These are phyloP conservation scores for Amyloporia xantha DNA, from an alignment of 768 basidiomycete species.

Conservation along the genomic window DNA sequence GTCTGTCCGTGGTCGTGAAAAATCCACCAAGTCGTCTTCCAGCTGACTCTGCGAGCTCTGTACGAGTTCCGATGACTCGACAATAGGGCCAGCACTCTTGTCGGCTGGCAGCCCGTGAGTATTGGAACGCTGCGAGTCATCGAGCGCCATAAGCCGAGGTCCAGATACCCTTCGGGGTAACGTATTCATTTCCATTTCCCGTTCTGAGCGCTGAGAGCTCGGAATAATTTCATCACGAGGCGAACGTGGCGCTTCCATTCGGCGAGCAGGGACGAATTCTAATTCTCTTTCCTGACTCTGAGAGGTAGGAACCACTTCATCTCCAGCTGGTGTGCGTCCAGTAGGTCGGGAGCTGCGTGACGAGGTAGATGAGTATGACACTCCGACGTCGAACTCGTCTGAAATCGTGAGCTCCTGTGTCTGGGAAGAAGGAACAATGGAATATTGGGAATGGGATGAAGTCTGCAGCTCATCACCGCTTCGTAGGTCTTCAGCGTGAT, in stretches of 20 bases:
- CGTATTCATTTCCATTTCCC: not conserved
- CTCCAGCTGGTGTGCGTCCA: not conserved
- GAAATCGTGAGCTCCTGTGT: conserved; percentile 11
- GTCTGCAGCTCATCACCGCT: no score
- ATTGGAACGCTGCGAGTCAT: no score
- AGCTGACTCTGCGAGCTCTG: not conserved
- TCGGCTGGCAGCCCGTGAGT: no score
- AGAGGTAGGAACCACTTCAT: conserved; percentile 14
- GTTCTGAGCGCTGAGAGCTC: not conserved
- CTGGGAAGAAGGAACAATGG: conserved; percentile 15
- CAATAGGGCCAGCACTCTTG: no score
- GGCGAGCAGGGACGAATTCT: not conserved
- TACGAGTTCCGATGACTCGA: not conserved
- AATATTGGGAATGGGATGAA: not conserved
- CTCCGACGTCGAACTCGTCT: not conserved
- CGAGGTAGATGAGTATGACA: not conserved
- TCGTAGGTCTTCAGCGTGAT: no score
- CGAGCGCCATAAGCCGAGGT: not conserved
- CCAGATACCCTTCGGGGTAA: not conserved
- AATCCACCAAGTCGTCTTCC: no score
- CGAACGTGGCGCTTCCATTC: no score
- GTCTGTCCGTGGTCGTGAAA: no score
- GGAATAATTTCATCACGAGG: not conserved
- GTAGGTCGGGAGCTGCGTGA: not conserved
- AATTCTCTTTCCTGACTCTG: conserved; percentile 16